phyloP scores from a whole-genome alignment of 148 eudicot species.

The Vaccinium macrocarpon region DNA sequence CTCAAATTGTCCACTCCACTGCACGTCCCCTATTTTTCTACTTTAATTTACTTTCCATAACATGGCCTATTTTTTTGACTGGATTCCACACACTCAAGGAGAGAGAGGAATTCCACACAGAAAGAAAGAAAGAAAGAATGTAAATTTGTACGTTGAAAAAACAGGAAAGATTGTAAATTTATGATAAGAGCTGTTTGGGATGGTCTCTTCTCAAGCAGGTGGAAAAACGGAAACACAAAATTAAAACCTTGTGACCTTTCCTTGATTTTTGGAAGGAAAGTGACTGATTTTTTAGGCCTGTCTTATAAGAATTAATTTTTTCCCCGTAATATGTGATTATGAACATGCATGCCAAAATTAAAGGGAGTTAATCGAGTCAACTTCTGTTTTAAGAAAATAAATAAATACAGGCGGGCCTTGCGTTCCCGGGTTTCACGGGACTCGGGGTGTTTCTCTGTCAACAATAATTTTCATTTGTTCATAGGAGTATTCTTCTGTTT shows the following conservation, averaged over 20 bases:
- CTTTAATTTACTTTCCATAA: not conserved
- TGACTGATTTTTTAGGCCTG: not conserved
- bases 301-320: not conserved
- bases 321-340: not conserved
- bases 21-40: slow-evolving; percentile 12
- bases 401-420: not conserved
- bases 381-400: not conserved
- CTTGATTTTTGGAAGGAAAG: not conserved
- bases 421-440: not conserved
- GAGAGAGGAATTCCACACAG: not conserved
- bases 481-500: not conserved
- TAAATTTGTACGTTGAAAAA: not conserved
- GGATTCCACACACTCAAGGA: not conserved
- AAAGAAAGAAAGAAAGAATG: no score
- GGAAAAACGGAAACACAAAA: not conserved
- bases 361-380: not conserved
- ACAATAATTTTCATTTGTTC: not conserved
- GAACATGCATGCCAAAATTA: not conserved
- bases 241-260: not conserved
- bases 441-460: not conserved
- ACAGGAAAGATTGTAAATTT: not conserved
- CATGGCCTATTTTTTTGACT: not conserved
- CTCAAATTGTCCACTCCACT: not conserved
- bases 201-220: not conserved
- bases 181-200: not conserved